These are phyloP conservation scores for Colletotrichum horii DNA, from an alignment of 2,329 filamentous ascomycete species.

Conservation along the genomic window DNA sequence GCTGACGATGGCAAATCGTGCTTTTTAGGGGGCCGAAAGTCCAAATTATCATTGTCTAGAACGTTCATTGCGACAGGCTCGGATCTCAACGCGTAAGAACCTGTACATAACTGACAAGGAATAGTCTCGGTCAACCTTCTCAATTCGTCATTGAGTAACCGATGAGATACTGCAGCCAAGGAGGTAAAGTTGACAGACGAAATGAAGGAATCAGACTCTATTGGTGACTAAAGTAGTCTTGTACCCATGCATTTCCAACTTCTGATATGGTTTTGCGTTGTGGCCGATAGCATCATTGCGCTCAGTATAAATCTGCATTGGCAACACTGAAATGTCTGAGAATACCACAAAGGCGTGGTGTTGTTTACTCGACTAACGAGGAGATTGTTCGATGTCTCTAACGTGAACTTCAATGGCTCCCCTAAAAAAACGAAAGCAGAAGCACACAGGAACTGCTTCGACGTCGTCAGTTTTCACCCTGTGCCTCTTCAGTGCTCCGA, in stretches of 20 bases:
- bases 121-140: background rate
- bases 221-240: background rate
- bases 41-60: background rate
- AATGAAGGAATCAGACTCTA: background rate
- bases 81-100: background rate
- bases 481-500: background rate
- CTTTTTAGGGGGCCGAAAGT: background rate
- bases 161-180: background rate
- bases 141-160: background rate
- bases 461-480: background rate
- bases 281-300: background rate
- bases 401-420: too few species aligned
- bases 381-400: too few species aligned
- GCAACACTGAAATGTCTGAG: fast-evolving
- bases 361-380: too few species aligned
- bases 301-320: background rate
- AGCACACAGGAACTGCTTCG: background rate
- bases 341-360: too few species aligned
- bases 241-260: background rate
- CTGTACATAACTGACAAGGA: background rate
- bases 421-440: background rate
- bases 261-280: background rate
- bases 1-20: background rate
- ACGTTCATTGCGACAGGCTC: background rate
- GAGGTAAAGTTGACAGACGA: background rate